Conservation (phyloP, 352 stramenopile species). For the Pythium diclinum region DNA sequence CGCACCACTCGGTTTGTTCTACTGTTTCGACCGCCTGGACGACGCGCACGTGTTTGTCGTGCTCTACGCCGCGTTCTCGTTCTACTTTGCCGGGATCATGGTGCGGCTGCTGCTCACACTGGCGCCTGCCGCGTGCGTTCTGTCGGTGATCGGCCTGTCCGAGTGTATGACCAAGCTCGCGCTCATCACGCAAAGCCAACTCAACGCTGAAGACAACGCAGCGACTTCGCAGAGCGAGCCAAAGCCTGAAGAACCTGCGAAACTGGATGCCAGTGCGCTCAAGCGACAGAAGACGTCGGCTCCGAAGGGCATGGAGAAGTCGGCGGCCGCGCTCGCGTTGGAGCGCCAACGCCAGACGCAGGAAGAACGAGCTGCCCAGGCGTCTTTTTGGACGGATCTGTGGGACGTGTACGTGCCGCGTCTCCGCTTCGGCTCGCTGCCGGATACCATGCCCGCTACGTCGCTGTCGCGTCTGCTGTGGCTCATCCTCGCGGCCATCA, state of each 20-base stretch:
- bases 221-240: background rate
- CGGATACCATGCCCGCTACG: constrained; percentile 5
- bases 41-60: constrained; percentile 88
- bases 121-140: constrained; percentile 86
- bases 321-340: background rate
- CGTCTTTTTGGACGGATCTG: constrained; percentile 15
- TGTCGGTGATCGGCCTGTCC: constrained; percentile 84
- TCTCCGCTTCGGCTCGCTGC: background rate
- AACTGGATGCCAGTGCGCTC: background rate
- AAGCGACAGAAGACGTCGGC: constrained; percentile 14
- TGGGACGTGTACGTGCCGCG: constrained; percentile 11
- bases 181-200: constrained; percentile 10
- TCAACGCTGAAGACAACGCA: background rate
- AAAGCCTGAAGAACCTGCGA: background rate
- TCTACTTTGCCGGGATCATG: constrained; percentile 93
- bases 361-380: background rate
- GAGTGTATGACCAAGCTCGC: constrained; percentile 39
- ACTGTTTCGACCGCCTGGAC: constrained; percentile 73
- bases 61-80: constrained; percentile 89
- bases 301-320: background rate
- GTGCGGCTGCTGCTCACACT: constrained; percentile 91
- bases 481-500: constrained; percentile 54
- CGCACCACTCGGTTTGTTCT: constrained; percentile 87
- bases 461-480: constrained; percentile 14
- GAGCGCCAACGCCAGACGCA: background rate